Evolutionary conservation across 495 filamentous ascomycete species (phyloP).

Genomic region (Penicillium paradoxum): DNA sequence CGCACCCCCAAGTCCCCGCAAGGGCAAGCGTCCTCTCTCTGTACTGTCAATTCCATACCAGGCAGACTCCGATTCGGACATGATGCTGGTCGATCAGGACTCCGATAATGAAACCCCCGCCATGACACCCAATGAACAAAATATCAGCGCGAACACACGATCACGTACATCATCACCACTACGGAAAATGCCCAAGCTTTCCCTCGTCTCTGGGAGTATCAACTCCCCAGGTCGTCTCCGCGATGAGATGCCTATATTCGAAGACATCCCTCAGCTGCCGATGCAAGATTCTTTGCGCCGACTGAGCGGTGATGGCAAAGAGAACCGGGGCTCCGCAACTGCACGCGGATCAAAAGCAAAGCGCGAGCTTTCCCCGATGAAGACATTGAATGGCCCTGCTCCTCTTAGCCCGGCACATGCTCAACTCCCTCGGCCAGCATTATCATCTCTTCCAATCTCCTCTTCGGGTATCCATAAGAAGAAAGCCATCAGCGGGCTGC

Average conservation of each 20-base stretch:
- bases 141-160: slow-evolving; percentile 36
- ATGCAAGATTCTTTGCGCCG: slow-evolving; percentile 16
- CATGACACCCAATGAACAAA: slow-evolving; percentile 33
- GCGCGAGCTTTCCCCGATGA: background rate
- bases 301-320: slow-evolving; percentile 30
- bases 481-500: slow-evolving; percentile 15
- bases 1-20: slow-evolving; percentile 29
- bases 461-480: slow-evolving; percentile 19
- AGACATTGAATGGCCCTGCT: background rate
- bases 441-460: slow-evolving; percentile 3
- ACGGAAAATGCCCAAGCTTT: slow-evolving; percentile 31
- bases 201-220: slow-evolving; percentile 18
- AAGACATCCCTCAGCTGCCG: slow-evolving; percentile 30
- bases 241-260: slow-evolving; percentile 37
- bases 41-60: slow-evolving; percentile 30
- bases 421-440: background rate
- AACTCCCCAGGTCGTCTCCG: slow-evolving; percentile 25
- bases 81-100: slow-evolving; percentile 30
- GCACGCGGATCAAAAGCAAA: slow-evolving; percentile 12
- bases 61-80: slow-evolving; percentile 20
- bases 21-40: slow-evolving; percentile 42
- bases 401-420: background rate
- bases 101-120: slow-evolving; percentile 10
- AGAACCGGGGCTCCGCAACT: slow-evolving; percentile 22
- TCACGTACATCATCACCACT: slow-evolving; percentile 8